A percentile compares a stretch with the other conserved stretches of the same genome.
These are phyloP conservation scores for Paxillus ammoniavirescens DNA, from an alignment of 768 basidiomycete species.

Conservation along the genomic window DNA sequence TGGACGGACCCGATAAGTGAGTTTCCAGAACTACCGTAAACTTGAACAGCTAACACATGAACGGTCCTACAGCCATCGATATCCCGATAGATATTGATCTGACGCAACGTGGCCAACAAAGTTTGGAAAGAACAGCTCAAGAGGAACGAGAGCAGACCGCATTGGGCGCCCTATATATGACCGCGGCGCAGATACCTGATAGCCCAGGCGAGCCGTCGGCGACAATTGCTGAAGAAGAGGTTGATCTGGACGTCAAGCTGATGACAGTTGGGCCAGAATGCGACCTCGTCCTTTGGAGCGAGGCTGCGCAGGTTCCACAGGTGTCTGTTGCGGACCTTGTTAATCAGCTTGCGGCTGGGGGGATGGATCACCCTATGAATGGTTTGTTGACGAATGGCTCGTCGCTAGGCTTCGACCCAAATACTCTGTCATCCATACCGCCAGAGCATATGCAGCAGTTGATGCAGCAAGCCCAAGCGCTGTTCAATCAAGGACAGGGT, in stretches of 20 bases:
- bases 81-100: slow-evolving; percentile 57
- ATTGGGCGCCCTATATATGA: slow-evolving; percentile 73
- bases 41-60: slow-evolving; percentile 22
- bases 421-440: slow-evolving; percentile 39
- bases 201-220: slow-evolving; percentile 67
- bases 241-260: slow-evolving; percentile 55
- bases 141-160: slow-evolving; percentile 79
- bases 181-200: slow-evolving; percentile 69
- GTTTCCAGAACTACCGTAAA: slow-evolving; percentile 29
- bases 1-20: slow-evolving; percentile 83
- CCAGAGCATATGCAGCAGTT: slow-evolving; percentile 67
- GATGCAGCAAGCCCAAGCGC: slow-evolving; percentile 42
- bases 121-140: slow-evolving; percentile 67
- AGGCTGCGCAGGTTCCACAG: slow-evolving; percentile 23
- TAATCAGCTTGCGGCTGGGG: slow-evolving; percentile 54
- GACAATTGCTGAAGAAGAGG: slow-evolving; percentile 65
- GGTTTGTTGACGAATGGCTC: slow-evolving; percentile 32
- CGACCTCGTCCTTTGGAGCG: slow-evolving; percentile 65
- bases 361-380: slow-evolving; percentile 39
- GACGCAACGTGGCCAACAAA: slow-evolving; percentile 58
- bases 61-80: slow-evolving; percentile 50
- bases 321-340: slow-evolving; percentile 70
- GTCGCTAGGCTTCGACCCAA: slow-evolving; percentile 41
- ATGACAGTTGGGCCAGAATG: slow-evolving; percentile 74
- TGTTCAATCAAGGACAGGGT: slow-evolving; percentile 31